Conservation (phyloP, 176 grass and related monocot species). For the Saccharum officinarum region DNA sequence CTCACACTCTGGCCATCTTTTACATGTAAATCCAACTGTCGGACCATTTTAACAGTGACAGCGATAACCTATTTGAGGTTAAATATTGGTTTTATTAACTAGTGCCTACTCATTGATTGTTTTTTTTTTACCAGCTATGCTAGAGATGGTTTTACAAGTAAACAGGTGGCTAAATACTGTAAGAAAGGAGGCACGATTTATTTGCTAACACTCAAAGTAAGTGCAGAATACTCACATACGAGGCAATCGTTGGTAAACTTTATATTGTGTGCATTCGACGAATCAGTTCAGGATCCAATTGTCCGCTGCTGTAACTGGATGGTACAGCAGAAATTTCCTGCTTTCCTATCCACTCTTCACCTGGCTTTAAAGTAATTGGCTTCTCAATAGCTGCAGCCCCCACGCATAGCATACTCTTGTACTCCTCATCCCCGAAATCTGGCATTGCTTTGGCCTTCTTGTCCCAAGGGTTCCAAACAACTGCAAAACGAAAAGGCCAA, state of each 20-base stretch:
- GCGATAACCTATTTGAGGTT: neutral
- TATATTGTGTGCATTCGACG: slow-evolving; percentile 31
- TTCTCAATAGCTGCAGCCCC: slow-evolving; percentile 69
- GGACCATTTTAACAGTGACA: neutral
- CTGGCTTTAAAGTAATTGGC: slow-evolving; percentile 60
- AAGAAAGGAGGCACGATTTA: neutral
- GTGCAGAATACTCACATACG: slow-evolving; percentile 7
- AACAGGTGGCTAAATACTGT: neutral
- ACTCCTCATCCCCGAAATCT: slow-evolving; percentile 71
- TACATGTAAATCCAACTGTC: neutral
- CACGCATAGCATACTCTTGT: slow-evolving; percentile 69
- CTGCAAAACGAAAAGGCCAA: slow-evolving; percentile 29
- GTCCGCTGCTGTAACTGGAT: slow-evolving; percentile 66
- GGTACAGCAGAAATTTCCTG: slow-evolving; percentile 71
- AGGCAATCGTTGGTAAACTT: neutral
- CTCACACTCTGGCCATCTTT: neutral
- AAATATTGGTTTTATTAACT: neutral
- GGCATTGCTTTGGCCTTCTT: slow-evolving; percentile 68
- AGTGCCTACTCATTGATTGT: neutral
- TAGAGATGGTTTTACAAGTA: neutral
- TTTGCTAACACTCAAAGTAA: neutral
- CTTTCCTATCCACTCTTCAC: slow-evolving; percentile 74
- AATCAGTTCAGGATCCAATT: slow-evolving; percentile 55
- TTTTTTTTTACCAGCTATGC: neutral
- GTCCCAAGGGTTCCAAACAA: slow-evolving; percentile 88